A percentile compares a stretch with the other conserved stretches of the same genome.
Evolutionary conservation across 176 grass and related monocot species (phyloP).

Genomic region (Oryza longistaminata): DNA sequence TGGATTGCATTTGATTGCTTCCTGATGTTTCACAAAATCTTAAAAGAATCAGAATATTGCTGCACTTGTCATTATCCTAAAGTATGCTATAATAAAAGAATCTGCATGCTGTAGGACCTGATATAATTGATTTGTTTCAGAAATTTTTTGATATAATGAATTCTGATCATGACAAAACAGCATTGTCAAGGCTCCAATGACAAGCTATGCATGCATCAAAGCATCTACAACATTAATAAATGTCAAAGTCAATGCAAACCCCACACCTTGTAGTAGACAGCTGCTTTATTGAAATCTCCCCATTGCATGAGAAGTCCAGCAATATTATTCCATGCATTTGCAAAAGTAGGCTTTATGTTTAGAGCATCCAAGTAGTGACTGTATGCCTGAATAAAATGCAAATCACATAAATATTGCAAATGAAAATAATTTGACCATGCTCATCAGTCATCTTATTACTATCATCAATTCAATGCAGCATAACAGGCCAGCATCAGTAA

Average conservation of each 20-base stretch:
- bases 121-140: not conserved
- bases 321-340: constrained; percentile 76
- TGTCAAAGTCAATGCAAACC: not conserved
- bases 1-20: constrained; percentile 72
- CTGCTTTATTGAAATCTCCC: constrained; percentile 64
- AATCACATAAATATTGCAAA: not conserved
- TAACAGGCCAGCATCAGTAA: not conserved
- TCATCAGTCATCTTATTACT: not conserved
- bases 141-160: not conserved
- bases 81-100: not conserved
- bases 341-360: constrained; percentile 60
- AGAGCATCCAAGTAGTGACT: constrained; percentile 66
- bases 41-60: not conserved
- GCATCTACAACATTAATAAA: not conserved
- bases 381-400: constrained; percentile 59
- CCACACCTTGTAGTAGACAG: constrained; percentile 67
- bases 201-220: not conserved
- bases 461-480: not conserved
- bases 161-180: not conserved
- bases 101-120: not conserved
- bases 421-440: not conserved
- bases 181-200: not conserved
- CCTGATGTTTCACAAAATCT: constrained; percentile 42
- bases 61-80: not conserved
- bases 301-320: constrained; percentile 71